Evolutionary conservation across 2,329 filamentous ascomycete genomes (phyloP).

Genomic region (Lachnellula suecica): DNA sequence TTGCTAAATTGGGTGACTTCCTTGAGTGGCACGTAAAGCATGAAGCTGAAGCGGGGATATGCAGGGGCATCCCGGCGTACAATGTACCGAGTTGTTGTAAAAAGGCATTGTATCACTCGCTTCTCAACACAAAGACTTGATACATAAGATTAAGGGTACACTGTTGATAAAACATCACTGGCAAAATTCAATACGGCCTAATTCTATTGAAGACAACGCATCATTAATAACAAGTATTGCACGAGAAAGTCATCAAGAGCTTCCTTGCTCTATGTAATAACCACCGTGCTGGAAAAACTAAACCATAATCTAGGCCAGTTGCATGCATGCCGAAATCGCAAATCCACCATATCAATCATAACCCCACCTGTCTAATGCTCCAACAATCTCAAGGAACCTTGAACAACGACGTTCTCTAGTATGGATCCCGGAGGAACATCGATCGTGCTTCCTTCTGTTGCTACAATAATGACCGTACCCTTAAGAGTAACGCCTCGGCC

Average conservation of each 20-base stretch:
- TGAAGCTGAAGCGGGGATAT: background rate
- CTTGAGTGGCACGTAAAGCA: background rate
- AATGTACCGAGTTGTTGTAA: too few species aligned
- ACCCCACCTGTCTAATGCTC: slow-evolving; percentile 69
- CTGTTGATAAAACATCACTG: too few species aligned
- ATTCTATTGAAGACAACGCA: slow-evolving; percentile 6
- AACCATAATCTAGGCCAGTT: background rate
- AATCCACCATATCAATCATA: slow-evolving; percentile 4
- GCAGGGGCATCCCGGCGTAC: too few species aligned
- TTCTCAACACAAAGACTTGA: too few species aligned
- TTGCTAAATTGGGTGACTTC: background rate
- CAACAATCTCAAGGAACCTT: slow-evolving; percentile 82
- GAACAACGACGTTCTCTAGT: slow-evolving; percentile 97
- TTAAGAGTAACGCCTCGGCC: slow-evolving; percentile 94
- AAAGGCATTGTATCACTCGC: too few species aligned
- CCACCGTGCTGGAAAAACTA: slow-evolving; percentile 4
- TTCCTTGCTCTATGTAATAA: slow-evolving; percentile 1
- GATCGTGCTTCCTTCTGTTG: slow-evolving; percentile 95
- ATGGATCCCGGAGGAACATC: slow-evolving; percentile 96
- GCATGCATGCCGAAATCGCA: slow-evolving; percentile 7
- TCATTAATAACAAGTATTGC: slow-evolving; percentile 11
- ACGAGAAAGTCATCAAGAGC: slow-evolving; percentile 4
- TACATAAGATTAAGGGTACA: too few species aligned
- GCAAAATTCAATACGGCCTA: background rate
- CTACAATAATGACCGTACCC: slow-evolving; percentile 98